Evolutionary conservation across 164 flowering plant species (phyloP).

Genomic region (Nymphaea colorata): DNA sequence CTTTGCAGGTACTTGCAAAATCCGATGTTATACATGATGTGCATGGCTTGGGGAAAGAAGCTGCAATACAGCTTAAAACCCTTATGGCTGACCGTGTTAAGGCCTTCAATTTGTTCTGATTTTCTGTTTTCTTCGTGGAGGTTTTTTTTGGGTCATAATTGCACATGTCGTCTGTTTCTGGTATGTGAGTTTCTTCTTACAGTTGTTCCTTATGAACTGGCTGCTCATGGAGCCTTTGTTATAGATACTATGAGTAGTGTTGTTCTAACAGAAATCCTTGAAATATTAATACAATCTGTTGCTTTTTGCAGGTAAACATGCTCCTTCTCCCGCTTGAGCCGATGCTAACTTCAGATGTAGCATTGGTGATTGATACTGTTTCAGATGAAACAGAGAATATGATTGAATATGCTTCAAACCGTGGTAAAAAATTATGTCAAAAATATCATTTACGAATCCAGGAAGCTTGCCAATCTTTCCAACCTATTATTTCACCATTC

Average conservation of each 20-base stretch:
- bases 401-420: slow-evolving; percentile 67
- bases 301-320: slow-evolving; percentile 48
- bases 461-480: slow-evolving; percentile 55
- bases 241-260: too few species aligned
- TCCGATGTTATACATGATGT: slow-evolving; percentile 86
- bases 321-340: slow-evolving; percentile 85
- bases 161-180: too few species aligned
- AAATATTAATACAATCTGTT: not conserved
- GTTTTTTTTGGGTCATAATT: too few species aligned
- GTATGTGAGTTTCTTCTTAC: too few species aligned
- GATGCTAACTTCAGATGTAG: slow-evolving; percentile 67
- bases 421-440: slow-evolving; percentile 90
- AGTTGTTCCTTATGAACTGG: too few species aligned
- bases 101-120: slow-evolving; percentile 21
- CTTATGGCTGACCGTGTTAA: slow-evolving; percentile 72
- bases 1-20: slow-evolving; percentile 68
- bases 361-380: slow-evolving; percentile 81
- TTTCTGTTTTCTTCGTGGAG: too few species aligned
- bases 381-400: slow-evolving; percentile 55
- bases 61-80: slow-evolving; percentile 60
- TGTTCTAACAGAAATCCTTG: too few species aligned
- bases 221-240: too few species aligned
- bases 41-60: slow-evolving; percentile 84
- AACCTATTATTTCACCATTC: slow-evolving; percentile 64
- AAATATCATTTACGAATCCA: slow-evolving; percentile 54